Base-by-base conservation (phyloP, 805 yeast species). In the Myxozyma vanderwaltii region DNA sequence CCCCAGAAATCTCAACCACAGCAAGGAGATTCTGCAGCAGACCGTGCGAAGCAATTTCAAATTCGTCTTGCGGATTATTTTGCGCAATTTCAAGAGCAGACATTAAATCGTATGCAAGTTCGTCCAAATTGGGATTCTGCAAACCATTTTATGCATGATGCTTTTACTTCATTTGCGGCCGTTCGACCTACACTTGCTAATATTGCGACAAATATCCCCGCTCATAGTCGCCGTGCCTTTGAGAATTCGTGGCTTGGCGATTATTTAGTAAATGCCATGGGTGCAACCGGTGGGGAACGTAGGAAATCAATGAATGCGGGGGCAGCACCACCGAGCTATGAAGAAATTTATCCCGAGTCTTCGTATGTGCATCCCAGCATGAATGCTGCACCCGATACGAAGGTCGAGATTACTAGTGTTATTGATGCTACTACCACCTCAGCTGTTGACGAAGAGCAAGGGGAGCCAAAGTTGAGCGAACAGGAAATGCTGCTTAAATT, bases 181-280 rank as follows among this genome's bases (percentile, higher is more conserved):
- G 47, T 57, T 29, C 56, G 62, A 40, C 64, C 64, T 12, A 46
- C 64, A 15, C 53, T 61, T 23, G 64, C 62, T 21, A 59, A 56
- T 23, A 41, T 59, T 38, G 63, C 60, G 8, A 54, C 49, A 4
- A 54, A 54, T 21, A 54, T 50, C n/a, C 58, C 54, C 12, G 58
- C 53, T n/a, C 62, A 59, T 5, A 46, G 57, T 24, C 47, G 54
- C 15, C 60, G 60, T 31, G 64, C 64, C 13, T 45, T 61, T 4
- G 64, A 61, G 40, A 61, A 61, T 23, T 58, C 63, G 29, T 53
- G 62, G 62, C 35, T 61, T 31, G 50, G 53, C 10, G 64, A 61
- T 31, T 61, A 61, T 38, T 45, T 61, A 27, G 38, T 50, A 17
- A 33, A 23, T 21, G 45, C 56, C 7, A 41, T 29, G 38, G 57